phyloP scores from a whole-genome alignment of 1,139 yeast species.

The Yamadazyma oceani region DNA sequence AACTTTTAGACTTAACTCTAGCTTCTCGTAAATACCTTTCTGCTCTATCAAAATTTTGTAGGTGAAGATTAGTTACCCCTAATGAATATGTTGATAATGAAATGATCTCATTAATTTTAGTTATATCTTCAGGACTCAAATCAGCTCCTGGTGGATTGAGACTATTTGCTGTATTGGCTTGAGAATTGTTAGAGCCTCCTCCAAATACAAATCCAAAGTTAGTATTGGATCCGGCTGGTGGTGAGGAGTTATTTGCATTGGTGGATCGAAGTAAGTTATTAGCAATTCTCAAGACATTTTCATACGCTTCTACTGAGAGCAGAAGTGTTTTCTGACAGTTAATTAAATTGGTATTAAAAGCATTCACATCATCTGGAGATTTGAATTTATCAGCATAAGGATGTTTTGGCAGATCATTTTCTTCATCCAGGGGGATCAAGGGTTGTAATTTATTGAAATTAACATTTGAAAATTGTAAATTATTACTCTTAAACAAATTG shows the following conservation, averaged over 20 bases:
- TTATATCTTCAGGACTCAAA: constrained; percentile 15
- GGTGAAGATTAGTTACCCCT: constrained; percentile 73
- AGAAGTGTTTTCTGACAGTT: constrained; percentile 19
- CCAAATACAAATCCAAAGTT: constrained; percentile 42
- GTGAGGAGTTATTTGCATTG: neutral
- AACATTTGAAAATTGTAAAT: constrained; percentile 5
- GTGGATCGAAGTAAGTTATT: constrained; percentile 16
- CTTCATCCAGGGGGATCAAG: neutral
- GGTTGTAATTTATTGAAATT: neutral
- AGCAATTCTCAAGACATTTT: constrained; percentile 56
- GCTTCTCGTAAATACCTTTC: constrained; percentile 67
- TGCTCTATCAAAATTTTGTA: constrained; percentile 55
- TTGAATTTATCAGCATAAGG: neutral
- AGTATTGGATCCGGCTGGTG: neutral
- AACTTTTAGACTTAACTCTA: constrained; percentile 65
- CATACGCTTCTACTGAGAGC: constrained; percentile 47
- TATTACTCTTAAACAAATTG: constrained; percentile 33
- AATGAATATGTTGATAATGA: constrained; percentile 84
- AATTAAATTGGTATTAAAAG: constrained; percentile 5
- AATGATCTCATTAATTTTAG: constrained; percentile 51
- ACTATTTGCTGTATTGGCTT: too few relatives aligned
- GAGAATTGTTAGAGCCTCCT: constrained; percentile 36
- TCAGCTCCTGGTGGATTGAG: constrained; percentile 18
- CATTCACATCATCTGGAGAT: neutral
- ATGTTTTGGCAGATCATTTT: neutral